These are phyloP conservation scores for Rhizopogon sp. DNA, from an alignment of 768 basidiomycete genomes.

Conservation along the genomic window DNA sequence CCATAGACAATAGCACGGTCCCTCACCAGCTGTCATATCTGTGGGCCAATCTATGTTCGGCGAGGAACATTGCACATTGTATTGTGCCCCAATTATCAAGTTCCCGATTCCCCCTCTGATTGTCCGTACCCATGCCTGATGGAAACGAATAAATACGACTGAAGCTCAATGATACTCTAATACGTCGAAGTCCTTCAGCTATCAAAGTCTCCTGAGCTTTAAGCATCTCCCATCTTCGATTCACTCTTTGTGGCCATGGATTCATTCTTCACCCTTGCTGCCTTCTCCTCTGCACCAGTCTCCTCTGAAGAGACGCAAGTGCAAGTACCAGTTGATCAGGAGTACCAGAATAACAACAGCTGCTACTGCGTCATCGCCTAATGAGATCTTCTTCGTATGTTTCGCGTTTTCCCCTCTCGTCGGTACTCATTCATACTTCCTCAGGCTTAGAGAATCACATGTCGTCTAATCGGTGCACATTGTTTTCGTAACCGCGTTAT, in stretches of 20 bases:
- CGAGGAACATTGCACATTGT: not conserved
- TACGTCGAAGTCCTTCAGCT: not conserved
- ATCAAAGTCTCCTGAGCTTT: not conserved
- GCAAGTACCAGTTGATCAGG: slow-evolving; percentile 1
- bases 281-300: not conserved
- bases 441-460: too few relatives aligned
- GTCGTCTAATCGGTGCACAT: too few relatives aligned
- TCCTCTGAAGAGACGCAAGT: not conserved
- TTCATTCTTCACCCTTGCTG: not conserved
- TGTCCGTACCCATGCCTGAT: not conserved
- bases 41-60: not conserved
- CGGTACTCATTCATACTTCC: too few relatives aligned
- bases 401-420: too few relatives aligned
- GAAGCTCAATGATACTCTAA: too few relatives aligned
- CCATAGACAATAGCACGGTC: not conserved
- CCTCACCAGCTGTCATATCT: not conserved
- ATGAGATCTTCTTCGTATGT: not conserved
- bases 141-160: not conserved
- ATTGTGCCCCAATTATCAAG: not conserved
- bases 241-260: not conserved
- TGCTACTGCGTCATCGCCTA: slow-evolving; percentile 1
- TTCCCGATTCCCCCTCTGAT: not conserved
- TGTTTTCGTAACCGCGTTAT: not conserved
- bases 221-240: not conserved
- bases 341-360: not conserved